Conservation (phyloP, 176 grass and related monocot species). For the Eleusine indica region DNA sequence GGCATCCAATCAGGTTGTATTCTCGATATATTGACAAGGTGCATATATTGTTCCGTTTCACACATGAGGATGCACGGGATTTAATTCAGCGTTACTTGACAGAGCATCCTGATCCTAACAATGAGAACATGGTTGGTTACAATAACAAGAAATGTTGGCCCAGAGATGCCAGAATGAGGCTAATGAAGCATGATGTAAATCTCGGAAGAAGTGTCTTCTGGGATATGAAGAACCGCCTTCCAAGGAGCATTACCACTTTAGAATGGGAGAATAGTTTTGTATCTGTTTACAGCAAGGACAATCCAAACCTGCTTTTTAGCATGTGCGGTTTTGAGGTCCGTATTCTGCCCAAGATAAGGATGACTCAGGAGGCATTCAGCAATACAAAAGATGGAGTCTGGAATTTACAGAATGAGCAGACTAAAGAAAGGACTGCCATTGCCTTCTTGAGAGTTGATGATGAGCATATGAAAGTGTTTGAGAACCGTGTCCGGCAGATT, state of each 20-base stretch:
- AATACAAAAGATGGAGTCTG: slow-evolving; percentile 97
- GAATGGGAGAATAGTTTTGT: slow-evolving; percentile 98
- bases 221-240: slow-evolving; percentile 99
- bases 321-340: slow-evolving; percentile 99
- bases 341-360: slow-evolving; percentile 90
- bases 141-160: slow-evolving; percentile 99
- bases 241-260: slow-evolving; percentile 94
- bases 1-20: slow-evolving; percentile 94
- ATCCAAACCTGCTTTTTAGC: slow-evolving; percentile 96
- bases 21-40: slow-evolving; percentile 97
- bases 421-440: slow-evolving; percentile 98
- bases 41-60: slow-evolving; percentile 97
- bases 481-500: slow-evolving; percentile 98
- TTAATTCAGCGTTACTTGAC: slow-evolving; percentile 97
- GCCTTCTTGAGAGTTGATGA: slow-evolving; percentile 95
- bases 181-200: slow-evolving; percentile 99
- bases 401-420: slow-evolving; percentile 98
- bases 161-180: slow-evolving; percentile 98
- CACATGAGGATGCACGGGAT: slow-evolving; percentile 93
- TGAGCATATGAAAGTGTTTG: slow-evolving; percentile 99
- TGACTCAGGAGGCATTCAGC: slow-evolving; percentile 98
- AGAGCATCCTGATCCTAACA: slow-evolving; percentile 99
- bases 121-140: slow-evolving; percentile 99
- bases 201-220: slow-evolving; percentile 99
- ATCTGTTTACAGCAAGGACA: slow-evolving; percentile 99